phyloP scores from a whole-genome alignment of 768 basidiomycete genomes.

The Trametes sanguinea region DNA sequence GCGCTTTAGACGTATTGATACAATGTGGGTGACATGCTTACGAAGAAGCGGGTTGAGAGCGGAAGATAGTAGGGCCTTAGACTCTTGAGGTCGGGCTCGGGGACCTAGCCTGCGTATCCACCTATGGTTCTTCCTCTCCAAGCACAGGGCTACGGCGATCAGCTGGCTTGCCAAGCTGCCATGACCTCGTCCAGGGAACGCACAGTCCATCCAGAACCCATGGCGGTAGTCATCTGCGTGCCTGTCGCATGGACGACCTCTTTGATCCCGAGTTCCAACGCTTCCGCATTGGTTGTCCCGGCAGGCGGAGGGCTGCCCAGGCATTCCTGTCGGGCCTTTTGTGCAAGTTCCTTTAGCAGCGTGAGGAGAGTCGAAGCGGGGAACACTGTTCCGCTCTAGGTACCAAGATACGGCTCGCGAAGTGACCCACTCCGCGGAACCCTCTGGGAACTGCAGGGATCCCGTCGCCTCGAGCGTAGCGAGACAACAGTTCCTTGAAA shows the following conservation, averaged over 20 bases:
- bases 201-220: slow-evolving; percentile 75
- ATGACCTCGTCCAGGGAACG: slow-evolving; percentile 69
- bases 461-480: slow-evolving; percentile 59
- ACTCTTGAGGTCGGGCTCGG: too few relatives aligned
- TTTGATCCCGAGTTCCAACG: slow-evolving; percentile 64
- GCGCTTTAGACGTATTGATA: background rate
- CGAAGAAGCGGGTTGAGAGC: background rate
- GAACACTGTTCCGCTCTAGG: slow-evolving; percentile 66
- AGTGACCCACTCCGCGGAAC: slow-evolving; percentile 23
- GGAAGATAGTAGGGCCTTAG: background rate
- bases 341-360: slow-evolving; percentile 61
- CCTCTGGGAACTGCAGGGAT: slow-evolving; percentile 24
- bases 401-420: slow-evolving; percentile 67
- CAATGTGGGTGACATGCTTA: background rate
- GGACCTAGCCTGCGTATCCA: background rate
- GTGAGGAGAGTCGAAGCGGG: slow-evolving; percentile 69
- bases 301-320: slow-evolving; percentile 49
- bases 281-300: slow-evolving; percentile 42
- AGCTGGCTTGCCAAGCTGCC: slow-evolving; percentile 47
- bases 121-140: background rate
- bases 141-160: background rate
- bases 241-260: slow-evolving; percentile 89
- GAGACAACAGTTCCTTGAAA: slow-evolving; percentile 48
- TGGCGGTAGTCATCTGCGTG: slow-evolving; percentile 69
- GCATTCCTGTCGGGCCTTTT: slow-evolving; percentile 62